These are phyloP conservation scores for Ustilago crameri DNA, from an alignment of 1,284 basidiomycete genomes.

Conservation along the genomic window DNA sequence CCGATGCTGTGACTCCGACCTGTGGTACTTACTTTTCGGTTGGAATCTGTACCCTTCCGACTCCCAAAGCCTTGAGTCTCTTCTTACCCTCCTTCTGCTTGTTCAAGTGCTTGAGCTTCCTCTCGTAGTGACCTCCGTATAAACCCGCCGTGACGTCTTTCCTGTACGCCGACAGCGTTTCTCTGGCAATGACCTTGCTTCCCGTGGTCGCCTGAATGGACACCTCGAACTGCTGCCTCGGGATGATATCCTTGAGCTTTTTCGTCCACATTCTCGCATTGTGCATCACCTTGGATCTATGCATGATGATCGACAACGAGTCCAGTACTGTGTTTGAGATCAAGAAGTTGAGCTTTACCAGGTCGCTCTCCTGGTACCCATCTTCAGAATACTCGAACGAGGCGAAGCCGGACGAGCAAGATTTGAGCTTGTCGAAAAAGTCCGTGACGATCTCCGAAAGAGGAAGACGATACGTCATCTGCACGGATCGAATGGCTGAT, in stretches of 20 bases:
- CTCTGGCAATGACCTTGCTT: conserved; percentile 85
- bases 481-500: conserved; percentile 50
- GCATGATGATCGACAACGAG: conserved; percentile 62
- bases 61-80: conserved; percentile 58
- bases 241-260: conserved; percentile 71
- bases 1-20: neutral
- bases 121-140: conserved; percentile 78
- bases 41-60: conserved; percentile 63
- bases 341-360: conserved; percentile 64
- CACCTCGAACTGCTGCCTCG: conserved; percentile 91
- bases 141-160: conserved; percentile 93
- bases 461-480: conserved; percentile 63
- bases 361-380: conserved; percentile 56
- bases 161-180: conserved; percentile 71
- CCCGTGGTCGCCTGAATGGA: conserved; percentile 75
- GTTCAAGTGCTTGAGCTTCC: conserved; percentile 62
- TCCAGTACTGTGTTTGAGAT: conserved; percentile 62
- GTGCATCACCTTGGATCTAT: conserved; percentile 57
- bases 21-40: conserved; percentile 46
- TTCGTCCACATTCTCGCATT: conserved; percentile 57
- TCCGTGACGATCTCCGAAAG: conserved; percentile 66
- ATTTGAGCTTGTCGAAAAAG: conserved; percentile 67
- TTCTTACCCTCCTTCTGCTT: conserved; percentile 67
- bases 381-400: conserved; percentile 64
- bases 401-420: conserved; percentile 65